Conservation (phyloP, 495 filamentous ascomycete genomes). For the Xanthoparmelia taractica region DNA sequence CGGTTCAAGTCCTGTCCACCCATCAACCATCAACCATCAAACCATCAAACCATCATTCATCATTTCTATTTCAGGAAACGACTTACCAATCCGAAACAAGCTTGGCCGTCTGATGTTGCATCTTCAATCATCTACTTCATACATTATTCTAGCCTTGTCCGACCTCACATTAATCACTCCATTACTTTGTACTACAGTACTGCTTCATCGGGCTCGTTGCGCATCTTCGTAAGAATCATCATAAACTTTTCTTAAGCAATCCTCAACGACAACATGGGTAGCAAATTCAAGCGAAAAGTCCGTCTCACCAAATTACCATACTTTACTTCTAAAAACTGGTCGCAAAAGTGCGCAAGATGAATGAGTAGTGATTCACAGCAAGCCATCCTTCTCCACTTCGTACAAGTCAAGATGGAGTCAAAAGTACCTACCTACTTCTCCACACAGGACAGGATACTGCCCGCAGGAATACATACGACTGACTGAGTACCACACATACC, state of each 20-base stretch:
- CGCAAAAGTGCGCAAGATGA: neutral
- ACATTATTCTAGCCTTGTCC: neutral
- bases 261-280: neutral
- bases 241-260: neutral
- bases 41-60: neutral
- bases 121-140: neutral
- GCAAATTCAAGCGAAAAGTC: too few relatives aligned
- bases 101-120: neutral
- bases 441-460: neutral
- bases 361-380: neutral
- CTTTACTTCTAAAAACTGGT: too few relatives aligned
- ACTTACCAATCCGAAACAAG: neutral
- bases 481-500: neutral
- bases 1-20: too few relatives aligned
- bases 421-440: too few relatives aligned
- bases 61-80: neutral
- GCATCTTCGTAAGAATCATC: too few relatives aligned
- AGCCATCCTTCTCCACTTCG: neutral
- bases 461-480: neutral
- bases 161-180: neutral
- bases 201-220: too few relatives aligned
- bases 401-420: neutral
- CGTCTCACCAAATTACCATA: neutral
- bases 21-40: too few relatives aligned
- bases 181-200: too few relatives aligned